A percentile compares a stretch with the other conserved stretches of the same genome.
Evolutionary conservation across 495 filamentous ascomycete species (phyloP).

Genomic region (Cercophora sp.): DNA sequence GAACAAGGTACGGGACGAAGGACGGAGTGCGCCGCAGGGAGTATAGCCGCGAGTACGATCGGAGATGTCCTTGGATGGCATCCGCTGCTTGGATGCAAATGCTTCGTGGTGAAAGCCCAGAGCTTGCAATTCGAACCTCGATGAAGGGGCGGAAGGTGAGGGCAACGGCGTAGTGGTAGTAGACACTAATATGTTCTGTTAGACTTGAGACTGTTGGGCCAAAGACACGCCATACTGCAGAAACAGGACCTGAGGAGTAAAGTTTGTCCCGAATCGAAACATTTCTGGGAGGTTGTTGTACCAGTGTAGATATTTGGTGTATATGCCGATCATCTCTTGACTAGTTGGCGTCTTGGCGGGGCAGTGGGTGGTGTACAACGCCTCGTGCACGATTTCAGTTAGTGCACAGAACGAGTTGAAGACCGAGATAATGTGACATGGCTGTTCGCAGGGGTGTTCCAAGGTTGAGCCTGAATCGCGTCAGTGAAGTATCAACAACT

Average conservation of each 20-base stretch:
- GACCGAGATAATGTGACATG: slow-evolving; percentile 52
- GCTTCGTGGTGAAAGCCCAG: slow-evolving; percentile 54
- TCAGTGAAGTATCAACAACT: neutral
- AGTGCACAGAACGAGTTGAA: slow-evolving; percentile 61
- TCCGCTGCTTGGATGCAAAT: slow-evolving; percentile 59
- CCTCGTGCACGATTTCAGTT: slow-evolving; percentile 62
- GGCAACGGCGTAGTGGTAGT: slow-evolving; percentile 59
- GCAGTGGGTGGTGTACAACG: slow-evolving; percentile 58
- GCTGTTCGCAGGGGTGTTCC: slow-evolving; percentile 46
- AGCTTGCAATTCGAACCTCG: slow-evolving; percentile 54
- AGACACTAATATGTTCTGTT: slow-evolving; percentile 47
- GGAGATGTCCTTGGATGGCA: slow-evolving; percentile 53
- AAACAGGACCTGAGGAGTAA: slow-evolving; percentile 57
- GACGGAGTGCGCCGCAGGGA: slow-evolving; percentile 53
- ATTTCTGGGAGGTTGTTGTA: slow-evolving; percentile 55
- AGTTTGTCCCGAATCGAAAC: slow-evolving; percentile 52
- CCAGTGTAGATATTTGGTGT: slow-evolving; percentile 59
- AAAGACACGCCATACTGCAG: slow-evolving; percentile 51
- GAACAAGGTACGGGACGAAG: slow-evolving; percentile 56
- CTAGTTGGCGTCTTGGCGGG: slow-evolving; percentile 55
- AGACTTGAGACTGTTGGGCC: neutral
- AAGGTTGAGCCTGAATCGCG: slow-evolving; percentile 19
- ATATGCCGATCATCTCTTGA: slow-evolving; percentile 49
- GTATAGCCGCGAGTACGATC: slow-evolving; percentile 56
- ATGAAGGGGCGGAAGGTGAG: slow-evolving; percentile 63